Evolutionary conservation across 2,329 filamentous ascomycete genomes (phyloP), one percentile per base, ranked within the genome.

Genomic region (Nemania serpens): DNA sequence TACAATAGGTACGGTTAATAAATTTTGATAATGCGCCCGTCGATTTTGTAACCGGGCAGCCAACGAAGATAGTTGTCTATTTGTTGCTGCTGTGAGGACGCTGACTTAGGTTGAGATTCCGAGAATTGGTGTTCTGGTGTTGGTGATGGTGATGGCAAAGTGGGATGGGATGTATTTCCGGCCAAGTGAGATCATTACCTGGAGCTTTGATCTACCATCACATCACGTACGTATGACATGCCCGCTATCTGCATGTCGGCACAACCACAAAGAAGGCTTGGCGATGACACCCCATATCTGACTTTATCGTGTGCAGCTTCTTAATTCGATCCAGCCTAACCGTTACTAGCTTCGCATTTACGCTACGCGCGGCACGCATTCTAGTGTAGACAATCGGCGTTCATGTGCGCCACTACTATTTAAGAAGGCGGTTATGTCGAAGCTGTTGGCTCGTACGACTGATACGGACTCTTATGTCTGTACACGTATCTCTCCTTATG

Each of bases 191-290:
- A 47, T 41, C 17, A 33, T 55, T 46, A 20, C 48, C 49, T 54
- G 25, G 33, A 33, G 12, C 29, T 61, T 25, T 25, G 34, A 25
- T 29, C 25, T 29, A 29, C 7, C 11, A 11, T 37, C n/a, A 29
- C 22, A 46, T 15, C 15, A 4, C 37, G 33, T 5, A 33, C 45
- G 50, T 55, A 59, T 47, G 52, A 62, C 36, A 52, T 36, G 55
- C 50, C 29, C 49, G 18, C 39, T 47, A 12, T 58, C 43, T 5
- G 25, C 20, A 47, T 18, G 29, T 52, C 53, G 59, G 59, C 55
- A 61, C 50, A 55, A 57, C 52, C 3, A 4, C 46, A 39, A 33
- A 46, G 39, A 47, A 42, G 59, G 62, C 59, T 64, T 64, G 62
- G 62, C 62, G 52, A 56, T 62, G 52, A 42, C 47, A 55, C 59